phyloP scores from a whole-genome alignment of 306 rosid genomes.

The Glycine tomentella region DNA sequence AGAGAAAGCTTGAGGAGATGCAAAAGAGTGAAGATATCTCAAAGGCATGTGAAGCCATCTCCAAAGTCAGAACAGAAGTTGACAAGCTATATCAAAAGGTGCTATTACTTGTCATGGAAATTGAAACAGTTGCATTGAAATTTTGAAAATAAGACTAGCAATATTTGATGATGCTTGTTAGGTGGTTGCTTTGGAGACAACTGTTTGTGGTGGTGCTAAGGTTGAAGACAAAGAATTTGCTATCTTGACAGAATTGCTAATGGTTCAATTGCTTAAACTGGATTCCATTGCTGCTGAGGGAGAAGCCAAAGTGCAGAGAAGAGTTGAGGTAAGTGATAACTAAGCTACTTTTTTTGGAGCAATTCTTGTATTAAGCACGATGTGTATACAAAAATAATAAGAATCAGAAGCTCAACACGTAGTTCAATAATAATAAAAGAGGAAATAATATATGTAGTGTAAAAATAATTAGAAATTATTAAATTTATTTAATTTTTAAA shows the following conservation, averaged over 20 bases:
- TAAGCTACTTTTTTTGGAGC: constrained; percentile 1
- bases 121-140: background rate
- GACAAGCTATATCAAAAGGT: constrained; percentile 76
- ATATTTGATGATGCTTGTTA: constrained; percentile 36
- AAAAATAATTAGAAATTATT: too few species aligned
- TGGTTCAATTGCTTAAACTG: constrained; percentile 74
- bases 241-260: constrained; percentile 63
- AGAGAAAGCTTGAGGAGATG: constrained; percentile 66
- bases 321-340: constrained; percentile 61
- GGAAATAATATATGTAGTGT: too few species aligned
- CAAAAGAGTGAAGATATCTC: constrained; percentile 49
- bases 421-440: background rate
- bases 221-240: constrained; percentile 61
- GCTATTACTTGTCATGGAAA: background rate
- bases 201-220: constrained; percentile 49
- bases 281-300: constrained; percentile 69
- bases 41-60: constrained; percentile 61
- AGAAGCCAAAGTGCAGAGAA: constrained; percentile 70
- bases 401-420: background rate
- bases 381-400: background rate
- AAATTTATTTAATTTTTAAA: too few species aligned
- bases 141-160: constrained; percentile 6
- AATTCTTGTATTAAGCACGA: background rate
- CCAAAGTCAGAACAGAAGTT: constrained; percentile 58
- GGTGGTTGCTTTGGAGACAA: constrained; percentile 63